Percentiles rank a stretch among this genome's conserved stretches.
Conservation (phyloP, 1,139 yeast species). For the Kluyveromyces sp. region DNA sequence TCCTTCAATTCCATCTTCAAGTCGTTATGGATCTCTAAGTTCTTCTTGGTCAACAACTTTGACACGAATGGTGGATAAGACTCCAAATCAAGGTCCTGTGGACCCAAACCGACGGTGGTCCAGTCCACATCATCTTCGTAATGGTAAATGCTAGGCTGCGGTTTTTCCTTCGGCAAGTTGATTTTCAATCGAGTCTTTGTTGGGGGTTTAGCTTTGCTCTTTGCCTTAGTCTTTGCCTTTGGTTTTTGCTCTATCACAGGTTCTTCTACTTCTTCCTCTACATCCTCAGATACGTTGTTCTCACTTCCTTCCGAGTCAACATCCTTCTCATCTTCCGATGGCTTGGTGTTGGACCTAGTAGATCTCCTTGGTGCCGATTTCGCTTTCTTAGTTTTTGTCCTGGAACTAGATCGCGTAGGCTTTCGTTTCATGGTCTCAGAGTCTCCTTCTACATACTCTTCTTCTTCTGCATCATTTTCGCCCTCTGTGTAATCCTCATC, state of each 20-base stretch:
- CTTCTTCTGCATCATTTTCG: conserved; percentile 14
- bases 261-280: not conserved
- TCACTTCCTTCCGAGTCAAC: not conserved
- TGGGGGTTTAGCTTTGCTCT: conserved; percentile 4
- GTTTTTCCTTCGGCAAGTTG: conserved; percentile 11
- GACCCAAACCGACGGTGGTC: conserved; percentile 29
- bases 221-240: conserved; percentile 4
- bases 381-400: conserved; percentile 5
- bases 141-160: conserved; percentile 16
- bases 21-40: conserved; percentile 26
- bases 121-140: conserved; percentile 32
- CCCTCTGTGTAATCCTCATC: conserved; percentile 22
- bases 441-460: conserved; percentile 5
- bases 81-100: conserved; percentile 26
- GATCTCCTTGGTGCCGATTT: conserved; percentile 5
- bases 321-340: not conserved
- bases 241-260: not conserved
- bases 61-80: conserved; percentile 18
- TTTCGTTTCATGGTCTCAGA: conserved; percentile 2
- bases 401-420: conserved; percentile 5
- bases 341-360: conserved; percentile 5
- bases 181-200: conserved; percentile 9
- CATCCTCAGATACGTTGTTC: not conserved
- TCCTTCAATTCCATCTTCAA: conserved; percentile 23
- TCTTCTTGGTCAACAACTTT: conserved; percentile 25